These are phyloP conservation scores for Curvularia hawaiiensis DNA, from an alignment of 2,329 filamentous ascomycete species.

Conservation along the genomic window DNA sequence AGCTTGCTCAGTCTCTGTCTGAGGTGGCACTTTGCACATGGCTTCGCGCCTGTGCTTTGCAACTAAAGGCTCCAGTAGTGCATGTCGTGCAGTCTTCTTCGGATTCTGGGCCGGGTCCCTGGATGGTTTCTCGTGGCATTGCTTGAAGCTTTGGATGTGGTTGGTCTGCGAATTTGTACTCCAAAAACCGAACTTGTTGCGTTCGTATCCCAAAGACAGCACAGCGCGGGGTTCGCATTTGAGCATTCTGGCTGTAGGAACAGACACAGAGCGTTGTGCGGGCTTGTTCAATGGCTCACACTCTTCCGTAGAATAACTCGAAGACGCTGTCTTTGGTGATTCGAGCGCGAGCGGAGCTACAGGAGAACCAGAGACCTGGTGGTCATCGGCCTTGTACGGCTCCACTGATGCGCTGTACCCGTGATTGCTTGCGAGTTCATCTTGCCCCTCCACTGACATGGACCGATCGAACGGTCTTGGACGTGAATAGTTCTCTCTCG, in stretches of 20 bases:
- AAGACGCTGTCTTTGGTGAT: slow-evolving; percentile 16
- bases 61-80: slow-evolving; percentile 37
- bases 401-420: slow-evolving; percentile 20
- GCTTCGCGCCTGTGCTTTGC: slow-evolving; percentile 32
- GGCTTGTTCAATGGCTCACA: slow-evolving; percentile 15
- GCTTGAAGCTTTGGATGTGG: slow-evolving; percentile 25
- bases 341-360: slow-evolving; percentile 26
- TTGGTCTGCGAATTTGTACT: slow-evolving; percentile 15
- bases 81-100: slow-evolving; percentile 20
- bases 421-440: slow-evolving; percentile 4
- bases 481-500: slow-evolving; percentile 29
- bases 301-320: slow-evolving; percentile 17
- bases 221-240: slow-evolving; percentile 18
- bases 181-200: slow-evolving; percentile 16
- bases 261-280: slow-evolving; percentile 23
- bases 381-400: slow-evolving; percentile 11
- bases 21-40: slow-evolving; percentile 26
- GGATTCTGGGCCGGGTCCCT: slow-evolving; percentile 18
- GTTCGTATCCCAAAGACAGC: slow-evolving; percentile 9
- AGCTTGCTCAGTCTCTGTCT: slow-evolving; percentile 30
- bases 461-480: slow-evolving; percentile 23
- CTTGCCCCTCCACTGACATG: slow-evolving; percentile 13
- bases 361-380: slow-evolving; percentile 16
- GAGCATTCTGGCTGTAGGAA: slow-evolving; percentile 21
- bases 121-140: slow-evolving; percentile 36